Base-by-base conservation (phyloP, 768 basidiomycete genomes). In the Pisolithus marmoratus region DNA sequence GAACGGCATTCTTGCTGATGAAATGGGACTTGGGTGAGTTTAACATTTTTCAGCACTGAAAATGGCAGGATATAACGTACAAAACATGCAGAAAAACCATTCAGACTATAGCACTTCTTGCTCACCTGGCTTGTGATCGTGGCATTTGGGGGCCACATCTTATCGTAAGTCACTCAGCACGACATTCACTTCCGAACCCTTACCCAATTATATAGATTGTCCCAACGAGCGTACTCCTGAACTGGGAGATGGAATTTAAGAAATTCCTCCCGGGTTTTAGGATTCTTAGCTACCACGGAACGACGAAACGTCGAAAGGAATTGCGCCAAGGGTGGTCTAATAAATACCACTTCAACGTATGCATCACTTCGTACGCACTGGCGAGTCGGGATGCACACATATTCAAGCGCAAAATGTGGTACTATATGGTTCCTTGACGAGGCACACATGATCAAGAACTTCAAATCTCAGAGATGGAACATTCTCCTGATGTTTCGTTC, bases 391-490 rank as follows among this genome's bases (percentile, higher is more conserved):
- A 96, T 64, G 85, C 90, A 48, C 83, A 90, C 60, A 87, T 94
- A 17, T 93, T 95, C 74, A 90, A 90, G 68, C 83, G 94, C 40
- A 94, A 92, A 70, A 74, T 81, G 46, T 95, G 94, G 94, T 91
- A 93, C 63, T 96, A 96, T 61, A 90, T 96, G 87, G 83, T 96
- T n/a, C 50, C 82, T 96, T 5, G 93, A 96, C 64, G 93, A 96
- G 68, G 94, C 93, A 7, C 93, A 96, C 63, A 95, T 94, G 83
- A 94, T 96, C 82, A 94, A 94, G 72, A 96, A 96, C 66, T 95
- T 94, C 73, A 84, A 85, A 63, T 91, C 89, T 0, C 91, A 96
- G 64, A 80, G 94, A 36, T 96, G 94, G 93, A 91, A 90, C 60
- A 91, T 85, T 27, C 70, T 96, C 9, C 76, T 95, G 12, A 88